Percentiles rank a stretch among this genome's conserved stretches.
phyloP scores from a whole-genome alignment of 176 grass and related monocot genomes.

The Metroxylon sagu region DNA sequence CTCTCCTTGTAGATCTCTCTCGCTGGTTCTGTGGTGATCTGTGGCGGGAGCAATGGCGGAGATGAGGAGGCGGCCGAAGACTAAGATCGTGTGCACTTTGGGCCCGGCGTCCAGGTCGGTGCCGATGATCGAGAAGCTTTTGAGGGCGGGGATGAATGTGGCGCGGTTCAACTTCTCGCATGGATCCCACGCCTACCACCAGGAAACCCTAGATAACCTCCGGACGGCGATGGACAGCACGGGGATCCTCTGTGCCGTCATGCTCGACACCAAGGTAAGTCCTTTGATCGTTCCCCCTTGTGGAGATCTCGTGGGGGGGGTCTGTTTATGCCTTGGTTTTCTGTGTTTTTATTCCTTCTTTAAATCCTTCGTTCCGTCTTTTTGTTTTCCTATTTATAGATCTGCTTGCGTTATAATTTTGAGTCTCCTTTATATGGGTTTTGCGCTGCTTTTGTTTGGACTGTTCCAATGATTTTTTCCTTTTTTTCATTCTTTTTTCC shows the following conservation, averaged over 20 bases:
- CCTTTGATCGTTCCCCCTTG: not conserved
- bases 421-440: too few species aligned
- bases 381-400: too few species aligned
- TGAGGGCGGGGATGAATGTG: slow-evolving; percentile 79
- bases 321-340: too few species aligned
- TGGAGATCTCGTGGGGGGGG: not conserved
- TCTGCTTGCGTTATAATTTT: too few species aligned
- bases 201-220: slow-evolving; percentile 84
- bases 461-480: too few species aligned
- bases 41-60: slow-evolving; percentile 25
- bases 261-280: slow-evolving; percentile 83
- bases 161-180: slow-evolving; percentile 95
- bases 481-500: too few species aligned
- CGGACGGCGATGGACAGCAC: slow-evolving; percentile 60
- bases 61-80: slow-evolving; percentile 48
- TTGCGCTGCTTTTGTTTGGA: too few species aligned
- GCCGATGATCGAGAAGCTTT: slow-evolving; percentile 64
- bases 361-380: too few species aligned
- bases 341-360: too few species aligned
- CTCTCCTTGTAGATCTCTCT: too few species aligned
- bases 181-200: slow-evolving; percentile 76
- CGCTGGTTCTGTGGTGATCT: not conserved
- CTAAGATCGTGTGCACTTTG: slow-evolving; percentile 86
- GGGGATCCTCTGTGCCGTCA: slow-evolving; percentile 74
- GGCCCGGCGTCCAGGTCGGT: slow-evolving; percentile 82